Evolutionary conservation across 2,329 filamentous ascomycete species (phyloP), one percentile per base, ranked within the genome.

Genomic region (Shiraia sp.): DNA sequence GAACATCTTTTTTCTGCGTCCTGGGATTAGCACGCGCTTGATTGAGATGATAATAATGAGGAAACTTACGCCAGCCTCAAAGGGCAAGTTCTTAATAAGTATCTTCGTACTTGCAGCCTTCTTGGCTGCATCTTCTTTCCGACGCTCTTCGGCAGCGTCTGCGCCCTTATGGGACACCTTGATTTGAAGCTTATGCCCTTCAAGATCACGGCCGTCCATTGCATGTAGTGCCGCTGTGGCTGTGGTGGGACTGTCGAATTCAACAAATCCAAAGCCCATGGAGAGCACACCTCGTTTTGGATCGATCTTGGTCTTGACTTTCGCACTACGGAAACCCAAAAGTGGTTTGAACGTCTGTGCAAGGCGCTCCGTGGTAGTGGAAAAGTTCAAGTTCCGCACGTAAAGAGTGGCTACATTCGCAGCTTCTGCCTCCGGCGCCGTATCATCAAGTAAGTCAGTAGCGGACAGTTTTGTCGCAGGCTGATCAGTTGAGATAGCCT

Each of bases 41-140:
- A 27, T 26, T 17, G 38, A 32, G 19, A 16, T 36, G 12, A 22
- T n/a, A 14, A 28, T 38, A 16, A 47, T 33, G 35, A 45, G 42
- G 32, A 35, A 12, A 52, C 61, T 52, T 55, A 64, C 62, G 43
- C 58, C 63, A 42, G 88, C 87, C 75, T 97, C 90, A 75, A 99
- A 99, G 14, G 93, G 92, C 71, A 99, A 75, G 75, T 99, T 99
- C 78, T 97, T 99, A 76, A 99, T 87, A 71, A 97, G 86, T 64
- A 99, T 87, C 79, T 97, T 97, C 33, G 91, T 96, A 55, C 83
- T 81, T 16, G 88, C 84, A 36, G 81, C 74, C 71, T 92, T 95
- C 78, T 90, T 95, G 36, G 86, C 84, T 52, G 81, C 83, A 63
- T 97, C 90, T 54, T 92, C 86, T 55, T 86, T 86, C 51, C 87